Evolutionary conservation across 2,329 filamentous ascomycete species (phyloP).

Genomic region (Ophiobolus disseminans): DNA sequence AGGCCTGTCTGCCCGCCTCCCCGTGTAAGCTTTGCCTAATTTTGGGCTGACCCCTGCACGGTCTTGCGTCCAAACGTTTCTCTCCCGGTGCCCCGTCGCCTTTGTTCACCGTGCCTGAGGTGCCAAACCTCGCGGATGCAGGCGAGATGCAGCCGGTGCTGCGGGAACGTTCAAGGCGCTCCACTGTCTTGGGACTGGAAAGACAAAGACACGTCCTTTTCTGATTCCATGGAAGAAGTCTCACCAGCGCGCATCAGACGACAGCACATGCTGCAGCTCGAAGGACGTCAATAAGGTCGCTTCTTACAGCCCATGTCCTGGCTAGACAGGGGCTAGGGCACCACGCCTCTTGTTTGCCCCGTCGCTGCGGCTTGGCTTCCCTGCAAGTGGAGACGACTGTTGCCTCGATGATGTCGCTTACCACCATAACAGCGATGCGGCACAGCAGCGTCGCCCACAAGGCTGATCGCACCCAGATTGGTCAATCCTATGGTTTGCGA

Average conservation of each 20-base stretch:
- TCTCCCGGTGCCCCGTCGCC: conserved; percentile 39
- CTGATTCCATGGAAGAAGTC: conserved; percentile 1
- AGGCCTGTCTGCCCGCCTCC: conserved; percentile 25
- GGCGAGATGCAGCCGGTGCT: conserved; percentile 24
- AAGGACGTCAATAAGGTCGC: conserved; percentile 14
- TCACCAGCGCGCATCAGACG: conserved; percentile 14
- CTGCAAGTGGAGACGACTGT: conserved; percentile 9
- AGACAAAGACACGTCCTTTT: conserved; percentile 12
- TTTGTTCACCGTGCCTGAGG: conserved; percentile 26
- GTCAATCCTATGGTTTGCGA: conserved; percentile 7
- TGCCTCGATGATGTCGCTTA: conserved; percentile 17
- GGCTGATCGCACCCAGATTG: conserved; percentile 18
- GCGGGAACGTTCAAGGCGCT: conserved; percentile 28
- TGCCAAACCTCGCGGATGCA: conserved; percentile 28
- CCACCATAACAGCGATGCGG: conserved; percentile 13
- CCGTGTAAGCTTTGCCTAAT: conserved; percentile 29
- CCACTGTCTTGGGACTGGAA: conserved; percentile 20
- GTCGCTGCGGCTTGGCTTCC: conserved; percentile 11
- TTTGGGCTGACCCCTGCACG: conserved; percentile 19
- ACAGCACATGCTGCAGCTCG: conserved; percentile 12
- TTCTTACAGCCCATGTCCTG: conserved; percentile 18
- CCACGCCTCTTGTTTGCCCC: conserved; percentile 14
- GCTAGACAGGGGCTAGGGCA: conserved; percentile 10
- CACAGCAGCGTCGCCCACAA: conserved; percentile 16
- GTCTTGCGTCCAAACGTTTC: conserved; percentile 28